Percentiles rank a stretch among this genome's conserved stretches.
phyloP scores from a whole-genome alignment of 2,329 filamentous ascomycete species.

The Diaporthe ampelina region DNA sequence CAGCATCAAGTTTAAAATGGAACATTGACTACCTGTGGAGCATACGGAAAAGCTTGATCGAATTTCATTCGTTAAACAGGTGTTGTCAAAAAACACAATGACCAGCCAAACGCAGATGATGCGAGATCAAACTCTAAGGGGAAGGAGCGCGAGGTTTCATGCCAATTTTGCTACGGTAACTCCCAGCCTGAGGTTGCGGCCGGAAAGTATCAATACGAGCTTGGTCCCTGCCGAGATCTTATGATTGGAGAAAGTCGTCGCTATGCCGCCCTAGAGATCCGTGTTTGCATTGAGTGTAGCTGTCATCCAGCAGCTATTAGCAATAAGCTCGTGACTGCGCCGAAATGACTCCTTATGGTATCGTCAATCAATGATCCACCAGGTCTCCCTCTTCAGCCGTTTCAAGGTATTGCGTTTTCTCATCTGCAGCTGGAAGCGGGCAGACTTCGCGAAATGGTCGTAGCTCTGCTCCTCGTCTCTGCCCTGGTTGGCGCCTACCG shows the following conservation, averaged over 20 bases:
- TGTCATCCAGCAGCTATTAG: background rate
- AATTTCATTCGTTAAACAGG: background rate
- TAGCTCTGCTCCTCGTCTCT: constrained; percentile 8
- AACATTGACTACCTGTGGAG: background rate
- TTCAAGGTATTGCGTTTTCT: background rate
- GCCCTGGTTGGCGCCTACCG: background rate
- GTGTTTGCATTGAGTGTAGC: background rate
- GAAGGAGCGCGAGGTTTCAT: background rate
- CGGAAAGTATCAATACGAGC: constrained; percentile 4
- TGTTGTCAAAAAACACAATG: background rate
- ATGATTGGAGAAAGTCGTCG: background rate
- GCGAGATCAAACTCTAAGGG: background rate
- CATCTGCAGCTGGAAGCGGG: background rate
- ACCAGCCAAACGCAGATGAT: no score
- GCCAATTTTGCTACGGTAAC: background rate
- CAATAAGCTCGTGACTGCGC: background rate
- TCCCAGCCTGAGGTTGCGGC: no score
- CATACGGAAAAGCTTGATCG: background rate
- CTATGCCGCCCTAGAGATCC: background rate
- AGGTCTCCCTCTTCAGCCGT: background rate
- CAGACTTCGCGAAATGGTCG: background rate
- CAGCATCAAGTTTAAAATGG: background rate
- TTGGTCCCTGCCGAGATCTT: background rate
- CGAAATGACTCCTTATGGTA: background rate
- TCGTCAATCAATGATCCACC: constrained; percentile 10